phyloP scores from a whole-genome alignment of 768 basidiomycete species.

The Mycena belliarum region DNA sequence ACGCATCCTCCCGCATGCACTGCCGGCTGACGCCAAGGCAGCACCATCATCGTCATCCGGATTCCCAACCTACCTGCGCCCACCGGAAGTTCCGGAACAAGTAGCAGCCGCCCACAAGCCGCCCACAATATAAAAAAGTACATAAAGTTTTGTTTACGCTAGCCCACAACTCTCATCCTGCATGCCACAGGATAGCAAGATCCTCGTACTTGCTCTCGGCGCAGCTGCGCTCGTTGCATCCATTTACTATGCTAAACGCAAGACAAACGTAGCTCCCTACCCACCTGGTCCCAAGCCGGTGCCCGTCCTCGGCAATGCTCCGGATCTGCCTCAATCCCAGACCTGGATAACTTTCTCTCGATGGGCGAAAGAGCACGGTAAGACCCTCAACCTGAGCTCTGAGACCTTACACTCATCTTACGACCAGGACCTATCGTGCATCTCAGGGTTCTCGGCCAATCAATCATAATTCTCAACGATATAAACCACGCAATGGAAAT shows the following conservation, averaged over 20 bases:
- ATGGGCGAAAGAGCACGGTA: neutral
- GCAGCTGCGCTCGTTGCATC: neutral
- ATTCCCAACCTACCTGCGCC: too few relatives aligned
- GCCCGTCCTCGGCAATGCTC: neutral
- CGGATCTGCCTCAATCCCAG: neutral
- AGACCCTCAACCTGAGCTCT: neutral
- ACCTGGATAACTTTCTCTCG: neutral
- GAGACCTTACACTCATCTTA: neutral
- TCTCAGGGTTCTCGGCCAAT: conserved; percentile 27
- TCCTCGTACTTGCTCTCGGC: neutral
- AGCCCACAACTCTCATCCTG: neutral
- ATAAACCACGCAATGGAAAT: conserved; percentile 29
- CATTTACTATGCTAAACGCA: neutral
- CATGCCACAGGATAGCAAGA: neutral
- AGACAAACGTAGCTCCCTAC: neutral
- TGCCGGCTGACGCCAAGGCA: too few relatives aligned
- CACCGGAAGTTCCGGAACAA: too few relatives aligned
- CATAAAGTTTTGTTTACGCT: too few relatives aligned
- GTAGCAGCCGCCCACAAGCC: too few relatives aligned
- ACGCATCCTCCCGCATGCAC: too few relatives aligned
- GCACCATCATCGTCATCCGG: too few relatives aligned
- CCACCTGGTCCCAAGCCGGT: neutral
- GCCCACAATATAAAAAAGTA: too few relatives aligned
- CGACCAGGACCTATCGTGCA: conserved; percentile 9
- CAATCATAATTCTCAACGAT: conserved; percentile 32